These are phyloP conservation scores for Exophiala sideris DNA, from an alignment of 2,329 filamentous ascomycete genomes.

Conservation along the genomic window DNA sequence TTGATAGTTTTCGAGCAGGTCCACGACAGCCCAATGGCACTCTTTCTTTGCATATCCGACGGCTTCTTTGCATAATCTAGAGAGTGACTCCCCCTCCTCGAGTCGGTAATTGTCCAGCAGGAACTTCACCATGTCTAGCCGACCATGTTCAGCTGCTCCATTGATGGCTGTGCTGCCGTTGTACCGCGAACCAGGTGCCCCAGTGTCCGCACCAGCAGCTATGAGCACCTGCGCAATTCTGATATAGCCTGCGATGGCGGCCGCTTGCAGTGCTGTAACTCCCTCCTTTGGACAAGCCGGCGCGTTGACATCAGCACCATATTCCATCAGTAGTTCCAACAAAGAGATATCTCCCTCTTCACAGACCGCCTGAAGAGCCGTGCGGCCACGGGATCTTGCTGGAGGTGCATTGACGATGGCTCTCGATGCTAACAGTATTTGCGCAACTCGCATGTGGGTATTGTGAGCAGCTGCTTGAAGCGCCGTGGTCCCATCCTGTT, in stretches of 20 bases:
- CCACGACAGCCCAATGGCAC: slow-evolving; percentile 10
- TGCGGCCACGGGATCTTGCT: neutral
- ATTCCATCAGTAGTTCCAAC: slow-evolving; percentile 26
- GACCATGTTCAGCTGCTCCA: slow-evolving; percentile 30
- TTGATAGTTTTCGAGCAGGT: slow-evolving; percentile 10
- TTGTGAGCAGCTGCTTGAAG: too few species aligned
- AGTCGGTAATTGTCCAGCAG: slow-evolving; percentile 17
- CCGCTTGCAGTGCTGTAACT: slow-evolving; percentile 29
- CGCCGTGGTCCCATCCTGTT: too few species aligned
- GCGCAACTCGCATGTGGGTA: too few species aligned
- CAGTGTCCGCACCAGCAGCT: slow-evolving; percentile 28
- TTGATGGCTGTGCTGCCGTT: slow-evolving; percentile 32
- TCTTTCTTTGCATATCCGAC: slow-evolving; percentile 3
- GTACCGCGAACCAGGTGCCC: slow-evolving; percentile 19
- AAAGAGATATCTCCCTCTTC: slow-evolving; percentile 23
- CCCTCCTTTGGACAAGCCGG: slow-evolving; percentile 15
- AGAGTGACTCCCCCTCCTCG: slow-evolving; percentile 6
- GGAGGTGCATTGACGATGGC: slow-evolving; percentile 4
- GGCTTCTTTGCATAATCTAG: slow-evolving; percentile 4
- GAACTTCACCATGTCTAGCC: slow-evolving; percentile 14
- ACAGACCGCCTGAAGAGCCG: slow-evolving; percentile 25
- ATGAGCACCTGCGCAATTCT: slow-evolving; percentile 26
- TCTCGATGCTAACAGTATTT: too few species aligned
- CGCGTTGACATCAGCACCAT: slow-evolving; percentile 27
- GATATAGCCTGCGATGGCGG: slow-evolving; percentile 23